Evolutionary conservation across 352 stramenopile genomes (phyloP).

Genomic region (Globisporangium rhizosaccharum): DNA sequence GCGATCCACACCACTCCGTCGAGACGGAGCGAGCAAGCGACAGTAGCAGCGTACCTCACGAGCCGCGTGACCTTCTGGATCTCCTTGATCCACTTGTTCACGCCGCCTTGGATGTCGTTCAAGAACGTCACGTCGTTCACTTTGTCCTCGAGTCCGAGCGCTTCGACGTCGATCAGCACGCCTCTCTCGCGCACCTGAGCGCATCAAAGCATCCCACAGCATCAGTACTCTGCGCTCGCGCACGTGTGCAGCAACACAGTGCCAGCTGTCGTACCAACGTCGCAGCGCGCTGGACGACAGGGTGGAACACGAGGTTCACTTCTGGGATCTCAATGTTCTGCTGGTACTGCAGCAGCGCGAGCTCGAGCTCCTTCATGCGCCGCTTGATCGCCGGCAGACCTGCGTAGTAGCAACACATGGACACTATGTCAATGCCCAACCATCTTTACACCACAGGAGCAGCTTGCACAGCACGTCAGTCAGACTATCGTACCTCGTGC

Average conservation of each 20-base stretch:
- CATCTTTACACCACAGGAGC: background rate
- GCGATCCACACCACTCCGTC: background rate
- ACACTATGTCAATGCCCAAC: background rate
- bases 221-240: background rate
- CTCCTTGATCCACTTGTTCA: slow-evolving; percentile 95
- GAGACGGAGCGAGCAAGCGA: background rate
- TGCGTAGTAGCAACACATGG: slow-evolving; percentile 15
- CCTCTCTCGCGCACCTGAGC: slow-evolving; percentile 69
- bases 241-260: background rate
- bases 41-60: slow-evolving; percentile 33
- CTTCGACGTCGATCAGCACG: slow-evolving; percentile 74
- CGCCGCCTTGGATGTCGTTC: slow-evolving; percentile 82
- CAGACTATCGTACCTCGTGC: slow-evolving; percentile 27
- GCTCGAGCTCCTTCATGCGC: slow-evolving; percentile 91
- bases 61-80: slow-evolving; percentile 92
- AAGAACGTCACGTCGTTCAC: slow-evolving; percentile 81
- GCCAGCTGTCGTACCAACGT: slow-evolving; percentile 24
- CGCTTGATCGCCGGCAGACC: slow-evolving; percentile 84
- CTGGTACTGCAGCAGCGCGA: slow-evolving; percentile 92
- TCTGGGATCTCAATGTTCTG: slow-evolving; percentile 94
- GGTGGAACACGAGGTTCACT: slow-evolving; percentile 87
- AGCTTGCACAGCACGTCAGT: background rate
- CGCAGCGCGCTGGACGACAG: slow-evolving; percentile 79
- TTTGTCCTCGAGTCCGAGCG: slow-evolving; percentile 74
- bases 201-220: background rate